A percentile compares a stretch with the other conserved stretches of the same genome.
Evolutionary conservation across 1,139 yeast species (phyloP).

Genomic region (Diutina sp.): DNA sequence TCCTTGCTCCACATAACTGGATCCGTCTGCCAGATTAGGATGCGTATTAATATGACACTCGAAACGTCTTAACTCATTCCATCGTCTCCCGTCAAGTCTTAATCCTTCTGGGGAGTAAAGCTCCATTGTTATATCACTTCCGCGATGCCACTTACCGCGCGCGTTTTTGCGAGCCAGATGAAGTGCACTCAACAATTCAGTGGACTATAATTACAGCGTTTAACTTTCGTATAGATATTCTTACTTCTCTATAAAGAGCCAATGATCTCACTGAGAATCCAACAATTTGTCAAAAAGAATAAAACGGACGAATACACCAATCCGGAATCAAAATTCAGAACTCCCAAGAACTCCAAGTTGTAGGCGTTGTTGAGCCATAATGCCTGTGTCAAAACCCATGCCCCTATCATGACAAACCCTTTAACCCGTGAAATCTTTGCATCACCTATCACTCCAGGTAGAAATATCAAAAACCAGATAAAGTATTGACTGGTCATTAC

Average conservation of each 20-base stretch:
- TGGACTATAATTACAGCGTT: background rate
- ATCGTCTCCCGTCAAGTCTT: constrained; percentile 84
- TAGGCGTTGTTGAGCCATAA: constrained; percentile 75
- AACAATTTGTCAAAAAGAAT: constrained; percentile 60
- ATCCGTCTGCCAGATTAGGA: constrained; percentile 82
- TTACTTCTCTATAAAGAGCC: background rate
- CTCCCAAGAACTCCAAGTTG: constrained; percentile 69
- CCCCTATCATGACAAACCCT: constrained; percentile 25
- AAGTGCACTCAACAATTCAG: no score
- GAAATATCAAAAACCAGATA: constrained; percentile 78
- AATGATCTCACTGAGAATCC: constrained; percentile 48
- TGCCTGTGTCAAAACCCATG: constrained; percentile 68
- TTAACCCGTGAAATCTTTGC: constrained; percentile 18
- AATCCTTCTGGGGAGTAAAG: constrained; percentile 90
- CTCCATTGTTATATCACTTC: constrained; percentile 32
- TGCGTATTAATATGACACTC: constrained; percentile 78
- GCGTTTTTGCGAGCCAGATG: background rate
- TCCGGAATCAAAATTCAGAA: constrained; percentile 48
- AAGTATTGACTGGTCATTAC: constrained; percentile 92
- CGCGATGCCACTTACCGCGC: background rate
- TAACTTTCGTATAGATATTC: no score
- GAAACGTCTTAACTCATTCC: constrained; percentile 83
- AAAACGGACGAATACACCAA: constrained; percentile 46
- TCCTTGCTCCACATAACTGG: constrained; percentile 87
- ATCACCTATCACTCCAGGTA: constrained; percentile 57